phyloP scores from a whole-genome alignment of 441 rosid genomes.

The Jatropha podagrica region DNA sequence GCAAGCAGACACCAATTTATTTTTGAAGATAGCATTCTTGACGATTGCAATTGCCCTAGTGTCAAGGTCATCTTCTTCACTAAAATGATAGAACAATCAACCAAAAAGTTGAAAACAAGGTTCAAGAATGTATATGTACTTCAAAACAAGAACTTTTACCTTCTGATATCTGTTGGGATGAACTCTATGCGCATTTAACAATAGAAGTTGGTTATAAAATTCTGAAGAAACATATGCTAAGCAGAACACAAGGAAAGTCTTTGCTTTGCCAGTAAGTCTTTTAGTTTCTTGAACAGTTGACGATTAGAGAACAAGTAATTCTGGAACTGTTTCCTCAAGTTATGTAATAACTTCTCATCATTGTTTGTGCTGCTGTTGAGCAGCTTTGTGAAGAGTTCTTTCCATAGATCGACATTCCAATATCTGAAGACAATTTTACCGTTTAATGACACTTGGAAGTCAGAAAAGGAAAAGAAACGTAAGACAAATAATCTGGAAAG shows the following conservation, averaged over 20 bases:
- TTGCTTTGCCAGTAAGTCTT: conserved; percentile 65
- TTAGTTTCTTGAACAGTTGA: conserved; percentile 60
- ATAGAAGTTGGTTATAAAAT: background rate
- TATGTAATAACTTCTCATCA: conserved; percentile 48
- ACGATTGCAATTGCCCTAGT: background rate
- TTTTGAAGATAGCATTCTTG: background rate
- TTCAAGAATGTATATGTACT: background rate
- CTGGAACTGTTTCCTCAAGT: conserved; percentile 61
- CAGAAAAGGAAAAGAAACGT: background rate
- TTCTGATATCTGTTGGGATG: background rate
- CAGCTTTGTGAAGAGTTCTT: conserved; percentile 61
- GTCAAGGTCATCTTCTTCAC: background rate
- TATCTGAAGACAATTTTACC: conserved; percentile 47
- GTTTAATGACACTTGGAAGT: background rate
- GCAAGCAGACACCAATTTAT: background rate
- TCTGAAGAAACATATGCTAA: conserved; percentile 19
- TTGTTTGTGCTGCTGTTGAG: conserved; percentile 49
- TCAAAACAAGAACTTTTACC: conserved; percentile 1
- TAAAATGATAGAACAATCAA: background rate
- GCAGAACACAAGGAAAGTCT: conserved; percentile 62
- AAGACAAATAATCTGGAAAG: background rate
- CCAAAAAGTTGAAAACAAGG: background rate
- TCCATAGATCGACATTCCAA: conserved; percentile 83
- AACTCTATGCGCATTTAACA: background rate
- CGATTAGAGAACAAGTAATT: conserved; percentile 53